Evolutionary conservation across 257 asterid species (phyloP), one percentile per base, ranked within the genome.

Genomic region (Solanum clarkiae): DNA sequence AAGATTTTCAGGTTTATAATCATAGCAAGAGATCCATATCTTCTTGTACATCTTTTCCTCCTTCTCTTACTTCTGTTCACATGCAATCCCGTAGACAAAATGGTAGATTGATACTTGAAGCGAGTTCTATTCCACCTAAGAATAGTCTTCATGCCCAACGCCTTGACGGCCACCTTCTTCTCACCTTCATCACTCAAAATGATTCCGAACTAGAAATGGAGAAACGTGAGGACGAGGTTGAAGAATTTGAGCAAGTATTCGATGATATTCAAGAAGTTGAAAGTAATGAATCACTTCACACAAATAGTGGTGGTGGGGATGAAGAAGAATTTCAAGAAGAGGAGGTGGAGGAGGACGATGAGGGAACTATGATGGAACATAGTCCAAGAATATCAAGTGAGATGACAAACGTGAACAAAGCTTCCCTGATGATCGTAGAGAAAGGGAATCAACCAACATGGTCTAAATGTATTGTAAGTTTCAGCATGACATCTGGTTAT

Each of bases 41-140:
- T 24, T 92, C 92, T 7, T 85, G 84, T 3, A n/a, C 84, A 69
- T 91, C 97, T 2, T 92, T 93, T 59, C 99, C 99, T 6, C 99
- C 99, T 13, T 96, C 95, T 17, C 90, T 94, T 11, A 84, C 85
- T 32, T 87, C 95, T 1, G 87, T 92, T 10, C 96, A 86, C 85
- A 86, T 96, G 92, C 92, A 91, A 8, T 88, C 98, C 0, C 92
- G 32, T 84, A 85, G 98, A 18, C 90, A 87, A 79, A 88, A 92
- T 36, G 99, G 98, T 0, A 84, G 98, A 90, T 86, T 94, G 81
- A 92, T 94, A 59, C 92, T 96, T 12, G 96, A 96, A 89, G 96
- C 96, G 0, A 90, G 93, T 62, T 85, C 94, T 0, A 90, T 89
- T 40, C 91, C 94, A 32, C 88, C 91, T 2, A 90, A 75, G 22